phyloP scores from a whole-genome alignment of 2,329 filamentous ascomycete species.

The Dothideomycetidae sp. region DNA sequence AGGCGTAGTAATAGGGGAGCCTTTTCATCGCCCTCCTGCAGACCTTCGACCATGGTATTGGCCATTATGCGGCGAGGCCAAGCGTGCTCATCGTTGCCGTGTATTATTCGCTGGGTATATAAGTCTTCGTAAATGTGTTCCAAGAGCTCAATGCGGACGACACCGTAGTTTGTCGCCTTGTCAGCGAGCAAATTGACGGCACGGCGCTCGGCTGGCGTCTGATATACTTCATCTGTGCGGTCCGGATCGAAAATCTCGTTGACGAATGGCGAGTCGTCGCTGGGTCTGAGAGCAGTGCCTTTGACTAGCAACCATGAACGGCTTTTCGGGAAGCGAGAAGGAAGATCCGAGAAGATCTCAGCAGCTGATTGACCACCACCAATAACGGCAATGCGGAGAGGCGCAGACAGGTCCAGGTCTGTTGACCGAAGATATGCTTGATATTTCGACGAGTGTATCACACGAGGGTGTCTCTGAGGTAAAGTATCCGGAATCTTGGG shows the following conservation, averaged over 20 bases:
- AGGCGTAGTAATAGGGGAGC: conserved; percentile 47
- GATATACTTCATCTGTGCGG: conserved; percentile 63
- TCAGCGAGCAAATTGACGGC: conserved; percentile 50
- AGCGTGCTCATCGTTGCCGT: conserved; percentile 50
- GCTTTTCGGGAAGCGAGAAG: conserved; percentile 67
- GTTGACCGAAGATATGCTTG: conserved; percentile 48
- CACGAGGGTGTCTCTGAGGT: conserved; percentile 52
- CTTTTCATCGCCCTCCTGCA: conserved; percentile 36
- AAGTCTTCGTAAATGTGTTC: conserved; percentile 77
- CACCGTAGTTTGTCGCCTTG: conserved; percentile 82
- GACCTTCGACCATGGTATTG: conserved; percentile 49
- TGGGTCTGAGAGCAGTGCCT: conserved; percentile 69
- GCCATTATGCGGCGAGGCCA: conserved; percentile 76
- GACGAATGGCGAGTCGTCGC: conserved; percentile 92
- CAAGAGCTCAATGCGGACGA: conserved; percentile 80
- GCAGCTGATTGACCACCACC: conserved; percentile 86
- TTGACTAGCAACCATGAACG: conserved; percentile 68
- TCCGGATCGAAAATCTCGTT: conserved; percentile 94
- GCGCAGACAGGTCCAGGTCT: conserved; percentile 39
- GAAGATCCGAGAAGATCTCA: conserved; percentile 86
- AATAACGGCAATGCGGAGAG: conserved; percentile 67
- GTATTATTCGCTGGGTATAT: conserved; percentile 67
- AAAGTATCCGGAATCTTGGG: conserved; percentile 57
- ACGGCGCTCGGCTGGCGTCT: conserved; percentile 49
- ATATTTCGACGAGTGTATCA: conserved; percentile 85